A percentile compares a stretch with the other conserved stretches of the same genome.
Evolutionary conservation across 139 green algal genomes (phyloP).

Genomic region (Micractinium conductrix): DNA sequence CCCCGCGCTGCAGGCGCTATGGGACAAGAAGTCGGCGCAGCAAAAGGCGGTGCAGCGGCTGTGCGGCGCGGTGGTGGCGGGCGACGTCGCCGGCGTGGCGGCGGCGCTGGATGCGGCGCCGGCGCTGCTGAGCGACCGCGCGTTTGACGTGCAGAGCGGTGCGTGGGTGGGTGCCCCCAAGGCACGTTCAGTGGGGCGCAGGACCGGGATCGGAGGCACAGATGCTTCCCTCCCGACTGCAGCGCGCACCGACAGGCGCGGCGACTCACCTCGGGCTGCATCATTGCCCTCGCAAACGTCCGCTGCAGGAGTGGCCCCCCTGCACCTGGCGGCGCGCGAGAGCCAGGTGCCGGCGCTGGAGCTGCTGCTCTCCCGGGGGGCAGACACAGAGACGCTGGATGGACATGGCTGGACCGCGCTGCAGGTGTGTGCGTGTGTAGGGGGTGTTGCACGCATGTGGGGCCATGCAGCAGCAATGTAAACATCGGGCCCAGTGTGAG

Average conservation of each 20-base stretch:
- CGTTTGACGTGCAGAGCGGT: slow-evolving; percentile 37
- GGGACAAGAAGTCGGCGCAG: slow-evolving; percentile 15
- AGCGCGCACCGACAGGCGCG: too few species aligned
- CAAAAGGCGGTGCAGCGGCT: slow-evolving; percentile 36
- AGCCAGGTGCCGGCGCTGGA: slow-evolving; percentile 27
- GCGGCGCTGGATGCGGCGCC: neutral
- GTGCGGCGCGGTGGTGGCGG: slow-evolving; percentile 11
- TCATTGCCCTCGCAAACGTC: neutral
- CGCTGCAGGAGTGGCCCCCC: slow-evolving; percentile 4
- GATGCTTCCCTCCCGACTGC: too few species aligned
- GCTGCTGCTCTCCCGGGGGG: slow-evolving; percentile 30
- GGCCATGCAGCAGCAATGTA: too few species aligned
- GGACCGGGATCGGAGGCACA: too few species aligned
- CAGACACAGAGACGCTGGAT: slow-evolving; percentile 9
- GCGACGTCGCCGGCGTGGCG: neutral
- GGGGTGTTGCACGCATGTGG: neutral
- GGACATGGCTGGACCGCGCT: slow-evolving; percentile 36
- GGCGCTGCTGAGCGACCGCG: neutral
- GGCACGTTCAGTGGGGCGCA: too few species aligned
- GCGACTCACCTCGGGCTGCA: too few species aligned
- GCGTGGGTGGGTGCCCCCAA: too few species aligned
- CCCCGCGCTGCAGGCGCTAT: neutral
- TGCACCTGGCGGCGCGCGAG: slow-evolving; percentile 41
- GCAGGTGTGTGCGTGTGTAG: slow-evolving; percentile 2
- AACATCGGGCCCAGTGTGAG: too few species aligned